Percentiles rank a stretch among this genome's conserved stretches.
Conservation (phyloP, 75 land plant species). For the Picea sitchensis region DNA sequence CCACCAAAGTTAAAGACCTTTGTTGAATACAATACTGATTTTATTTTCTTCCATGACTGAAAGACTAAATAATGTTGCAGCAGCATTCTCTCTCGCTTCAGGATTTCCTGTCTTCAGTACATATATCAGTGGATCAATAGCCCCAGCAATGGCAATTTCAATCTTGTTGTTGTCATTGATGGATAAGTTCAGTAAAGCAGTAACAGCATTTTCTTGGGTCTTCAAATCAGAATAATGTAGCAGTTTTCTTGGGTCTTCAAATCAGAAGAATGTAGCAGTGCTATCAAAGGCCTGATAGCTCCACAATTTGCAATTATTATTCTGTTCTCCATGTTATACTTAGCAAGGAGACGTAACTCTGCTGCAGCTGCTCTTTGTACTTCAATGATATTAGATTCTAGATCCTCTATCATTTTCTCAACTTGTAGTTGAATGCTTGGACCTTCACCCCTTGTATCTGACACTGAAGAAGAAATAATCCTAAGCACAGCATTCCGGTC, state of each 20-base stretch:
- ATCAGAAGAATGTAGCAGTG: slow-evolving; percentile 40
- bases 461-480: slow-evolving; percentile 12
- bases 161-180: slow-evolving; percentile 71
- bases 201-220: slow-evolving; percentile 84
- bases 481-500: slow-evolving; percentile 11
- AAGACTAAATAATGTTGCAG: slow-evolving; percentile 57
- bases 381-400: slow-evolving; percentile 18
- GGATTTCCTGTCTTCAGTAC: slow-evolving; percentile 64
- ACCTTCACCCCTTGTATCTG: slow-evolving; percentile 23
- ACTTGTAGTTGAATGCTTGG: slow-evolving; percentile 29
- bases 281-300: slow-evolving; percentile 41
- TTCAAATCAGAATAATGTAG: slow-evolving; percentile 40
- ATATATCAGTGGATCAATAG: slow-evolving; percentile 73
- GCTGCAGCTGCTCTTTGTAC: slow-evolving; percentile 28
- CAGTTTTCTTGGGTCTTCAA: slow-evolving; percentile 58
- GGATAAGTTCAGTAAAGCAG: slow-evolving; percentile 72
- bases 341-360: slow-evolving; percentile 34
- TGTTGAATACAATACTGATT: slow-evolving; percentile 49
- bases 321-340: slow-evolving; percentile 40
- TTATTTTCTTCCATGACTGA: slow-evolving; percentile 50
- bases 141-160: slow-evolving; percentile 69
- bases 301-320: slow-evolving; percentile 30
- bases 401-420: slow-evolving; percentile 20
- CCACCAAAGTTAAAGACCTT: too few species aligned
- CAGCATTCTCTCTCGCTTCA: slow-evolving; percentile 53